A percentile compares a stretch with the other conserved stretches of the same genome.
Evolutionary conservation across 192 early-diverging fungal genomes (phyloP).

Genomic region (Backusella tarrabulga): DNA sequence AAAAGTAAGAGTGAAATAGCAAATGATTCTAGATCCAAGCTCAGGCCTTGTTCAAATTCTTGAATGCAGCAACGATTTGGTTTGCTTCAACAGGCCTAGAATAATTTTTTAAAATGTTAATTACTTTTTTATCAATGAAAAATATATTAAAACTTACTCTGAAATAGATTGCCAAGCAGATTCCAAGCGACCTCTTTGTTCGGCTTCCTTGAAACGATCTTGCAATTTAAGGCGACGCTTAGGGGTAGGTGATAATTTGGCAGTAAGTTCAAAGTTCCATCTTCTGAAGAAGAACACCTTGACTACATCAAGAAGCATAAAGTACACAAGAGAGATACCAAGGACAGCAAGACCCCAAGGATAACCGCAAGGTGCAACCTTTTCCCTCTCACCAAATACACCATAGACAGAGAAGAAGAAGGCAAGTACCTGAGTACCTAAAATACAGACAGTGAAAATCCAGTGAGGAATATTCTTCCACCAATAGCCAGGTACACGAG

Average conservation of each 20-base stretch:
- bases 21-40: background rate
- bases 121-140: background rate
- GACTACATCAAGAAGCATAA: conserved; percentile 77
- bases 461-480: conserved; percentile 73
- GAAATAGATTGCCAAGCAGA: background rate
- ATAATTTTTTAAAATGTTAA: background rate
- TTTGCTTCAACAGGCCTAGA: conserved; percentile 22
- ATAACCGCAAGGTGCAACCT: conserved; percentile 52
- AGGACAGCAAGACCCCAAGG: conserved; percentile 67
- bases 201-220: conserved; percentile 37
- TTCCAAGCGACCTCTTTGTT: conserved; percentile 6
- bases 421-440: conserved; percentile 85
- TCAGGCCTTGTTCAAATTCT: background rate
- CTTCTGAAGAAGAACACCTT: conserved; percentile 72
- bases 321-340: conserved; percentile 65
- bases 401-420: conserved; percentile 75
- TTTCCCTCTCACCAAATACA: conserved; percentile 38
- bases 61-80: conserved; percentile 25
- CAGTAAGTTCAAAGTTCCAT: conserved; percentile 86
- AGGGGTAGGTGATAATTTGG: conserved; percentile 68
- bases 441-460: conserved; percentile 67
- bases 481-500: conserved; percentile 73
- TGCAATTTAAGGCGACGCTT: conserved; percentile 54
- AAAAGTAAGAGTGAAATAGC: background rate
- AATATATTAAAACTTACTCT: background rate